Base-by-base conservation (phyloP, 1,284 basidiomycete species). In the Mrakiaceae sp. region DNA sequence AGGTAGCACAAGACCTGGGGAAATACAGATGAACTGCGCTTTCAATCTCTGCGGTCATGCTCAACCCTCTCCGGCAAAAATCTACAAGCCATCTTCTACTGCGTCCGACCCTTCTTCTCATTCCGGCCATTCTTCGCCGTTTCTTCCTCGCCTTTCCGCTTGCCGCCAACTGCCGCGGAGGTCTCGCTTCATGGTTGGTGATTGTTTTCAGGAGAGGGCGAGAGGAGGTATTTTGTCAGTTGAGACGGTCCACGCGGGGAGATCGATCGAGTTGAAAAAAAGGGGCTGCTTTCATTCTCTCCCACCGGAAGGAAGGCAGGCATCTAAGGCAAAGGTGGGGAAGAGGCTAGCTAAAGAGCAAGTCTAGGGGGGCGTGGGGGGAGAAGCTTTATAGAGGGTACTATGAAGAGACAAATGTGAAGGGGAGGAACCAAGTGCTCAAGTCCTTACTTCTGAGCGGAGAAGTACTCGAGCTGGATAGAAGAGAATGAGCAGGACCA, bases 401-500 rank as follows among this genome's bases (percentile, higher is more conserved):
- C 16, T 56, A 39, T 56, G 43, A 43, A 42, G 54, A 40, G 40
- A 42, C 3, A 42, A 8, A 14, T 6, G 39, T 7, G 54, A 11
- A 6, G 54, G 40, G 4, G 16, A 49, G 46, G 47, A 53, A 27
- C 7, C 11, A 10, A 39, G n/a, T 10, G 46, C 40, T 11, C 14
- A 53, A 2, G 6, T 4, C 47, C 60, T 65, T 65, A 65, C 64
- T 65, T 64, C 50, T 64, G 64, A 12, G 58, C 63, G 60, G 69
- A 67, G 68, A 93, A 92, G 78, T 91, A 92, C 71, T 88, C 87
- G 63, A 85, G 77, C 68, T 87, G 66, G 80, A 82, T 53, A 66
- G 68, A 51, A 74, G 74, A 69, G 76, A 72, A 72, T 73, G 67
- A 55, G 27, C n/a, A 5, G 14, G 4, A 51, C 42, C 3, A 47